phyloP scores from a whole-genome alignment of 176 grass and related monocot species.

The Hyparrhenia diplandra region DNA sequence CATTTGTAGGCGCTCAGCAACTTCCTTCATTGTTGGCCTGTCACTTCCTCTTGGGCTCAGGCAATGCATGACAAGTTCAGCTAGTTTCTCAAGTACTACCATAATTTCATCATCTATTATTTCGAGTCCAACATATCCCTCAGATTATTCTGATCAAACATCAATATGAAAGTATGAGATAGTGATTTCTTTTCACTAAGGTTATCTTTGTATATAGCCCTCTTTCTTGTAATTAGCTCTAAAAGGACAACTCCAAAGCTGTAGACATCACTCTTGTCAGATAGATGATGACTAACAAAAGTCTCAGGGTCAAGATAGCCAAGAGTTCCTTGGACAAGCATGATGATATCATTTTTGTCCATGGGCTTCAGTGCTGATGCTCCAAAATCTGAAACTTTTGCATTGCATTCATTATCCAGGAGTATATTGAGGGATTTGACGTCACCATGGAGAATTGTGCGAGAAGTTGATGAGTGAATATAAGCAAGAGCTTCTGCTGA shows the following conservation, averaged over 20 bases:
- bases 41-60: neutral
- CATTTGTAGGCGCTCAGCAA: constrained; percentile 11
- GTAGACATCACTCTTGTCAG: constrained; percentile 80
- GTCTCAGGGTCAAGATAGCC: neutral
- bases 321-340: constrained; percentile 41
- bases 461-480: constrained; percentile 37
- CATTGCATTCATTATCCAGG: constrained; percentile 29
- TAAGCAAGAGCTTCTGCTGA: constrained; percentile 42
- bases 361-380: constrained; percentile 48
- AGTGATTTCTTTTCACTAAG: constrained; percentile 7
- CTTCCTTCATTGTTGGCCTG: constrained; percentile 28
- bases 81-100: constrained; percentile 17
- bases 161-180: neutral
- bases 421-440: constrained; percentile 57
- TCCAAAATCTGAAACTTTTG: constrained; percentile 59
- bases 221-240: constrained; percentile 61
- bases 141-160: neutral
- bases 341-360: constrained; percentile 53
- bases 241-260: constrained; percentile 64
- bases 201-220: constrained; percentile 26
- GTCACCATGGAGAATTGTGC: constrained; percentile 40
- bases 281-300: constrained; percentile 20
- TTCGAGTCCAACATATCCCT: neutral
- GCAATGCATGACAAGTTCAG: neutral
- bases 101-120: constrained; percentile 10